A percentile compares a stretch with the other conserved stretches of the same genome.
Conservation (phyloP, 2,329 filamentous ascomycete species). For the Pseudogymnoascus sp. region DNA sequence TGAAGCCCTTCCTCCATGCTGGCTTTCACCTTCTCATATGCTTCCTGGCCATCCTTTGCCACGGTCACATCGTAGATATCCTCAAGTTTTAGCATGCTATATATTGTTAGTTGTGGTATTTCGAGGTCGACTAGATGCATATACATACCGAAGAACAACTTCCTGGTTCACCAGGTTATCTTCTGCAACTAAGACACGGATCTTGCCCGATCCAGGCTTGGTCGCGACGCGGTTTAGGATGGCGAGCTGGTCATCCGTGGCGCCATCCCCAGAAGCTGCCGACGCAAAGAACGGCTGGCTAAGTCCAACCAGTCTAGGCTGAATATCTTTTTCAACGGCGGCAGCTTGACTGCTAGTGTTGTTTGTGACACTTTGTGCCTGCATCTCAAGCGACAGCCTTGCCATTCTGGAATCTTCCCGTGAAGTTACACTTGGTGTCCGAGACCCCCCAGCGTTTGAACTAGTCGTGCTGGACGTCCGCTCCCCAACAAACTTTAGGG, state of each 20-base stretch:
- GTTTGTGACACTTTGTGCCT: slow-evolving; percentile 12
- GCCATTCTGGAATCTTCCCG: background rate
- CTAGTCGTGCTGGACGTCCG: slow-evolving; percentile 36
- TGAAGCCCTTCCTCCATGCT: slow-evolving; percentile 65
- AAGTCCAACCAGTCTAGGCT: slow-evolving; percentile 74
- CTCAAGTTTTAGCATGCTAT: slow-evolving; percentile 63
- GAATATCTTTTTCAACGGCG: slow-evolving; percentile 50
- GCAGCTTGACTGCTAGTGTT: slow-evolving; percentile 17
- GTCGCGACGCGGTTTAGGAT: slow-evolving; percentile 57
- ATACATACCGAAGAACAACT: slow-evolving; percentile 44
- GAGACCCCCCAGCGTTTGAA: slow-evolving; percentile 11
- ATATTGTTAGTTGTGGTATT: slow-evolving; percentile 52
- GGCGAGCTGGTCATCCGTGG: slow-evolving; percentile 51
- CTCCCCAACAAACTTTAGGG: slow-evolving; percentile 67
- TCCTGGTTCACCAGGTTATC: slow-evolving; percentile 60
- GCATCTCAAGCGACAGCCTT: slow-evolving; percentile 12
- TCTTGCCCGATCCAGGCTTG: slow-evolving; percentile 52
- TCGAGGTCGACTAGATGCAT: background rate
- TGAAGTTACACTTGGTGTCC: background rate
- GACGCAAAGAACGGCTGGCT: slow-evolving; percentile 69
- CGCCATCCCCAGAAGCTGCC: slow-evolving; percentile 16
- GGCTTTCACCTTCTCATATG: slow-evolving; percentile 75
- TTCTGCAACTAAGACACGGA: slow-evolving; percentile 81
- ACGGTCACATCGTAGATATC: slow-evolving; percentile 82
- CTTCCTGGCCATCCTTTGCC: slow-evolving; percentile 79